A percentile compares a stretch with the other conserved stretches of the same genome.
These are phyloP conservation scores for Suillus americanus DNA, from an alignment of 768 basidiomycete genomes.

Conservation along the genomic window DNA sequence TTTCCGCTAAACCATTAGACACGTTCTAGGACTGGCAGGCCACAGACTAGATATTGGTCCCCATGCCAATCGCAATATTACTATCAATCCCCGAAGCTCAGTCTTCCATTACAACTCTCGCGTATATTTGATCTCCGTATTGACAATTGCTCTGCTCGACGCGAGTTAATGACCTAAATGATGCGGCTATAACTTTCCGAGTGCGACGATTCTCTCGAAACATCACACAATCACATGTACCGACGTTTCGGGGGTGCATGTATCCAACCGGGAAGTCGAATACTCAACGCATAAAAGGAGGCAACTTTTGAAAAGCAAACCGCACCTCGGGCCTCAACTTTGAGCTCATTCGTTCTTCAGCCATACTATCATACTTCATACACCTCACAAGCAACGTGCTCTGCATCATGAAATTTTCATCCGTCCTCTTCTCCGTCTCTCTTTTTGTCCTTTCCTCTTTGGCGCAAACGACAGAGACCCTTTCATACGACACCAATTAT, in stretches of 20 bases:
- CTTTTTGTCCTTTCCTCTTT: conserved; percentile 18
- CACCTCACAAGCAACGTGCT: neutral
- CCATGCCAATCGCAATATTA: neutral
- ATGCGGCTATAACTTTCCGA: conserved; percentile 7
- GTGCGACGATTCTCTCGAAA: neutral
- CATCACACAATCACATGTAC: neutral
- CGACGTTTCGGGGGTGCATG: conserved; percentile 5
- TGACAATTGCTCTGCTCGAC: neutral
- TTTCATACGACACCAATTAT: conserved; percentile 39
- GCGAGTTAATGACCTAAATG: neutral
- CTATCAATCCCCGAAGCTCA: neutral
- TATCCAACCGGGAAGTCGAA: conserved; percentile 14
- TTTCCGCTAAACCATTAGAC: neutral
- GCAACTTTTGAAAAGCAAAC: neutral
- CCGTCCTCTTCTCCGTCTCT: conserved; percentile 15
- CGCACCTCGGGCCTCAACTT: neutral
- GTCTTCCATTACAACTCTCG: neutral
- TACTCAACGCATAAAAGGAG: conserved; percentile 18
- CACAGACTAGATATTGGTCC: neutral
- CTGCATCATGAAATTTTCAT: conserved; percentile 27
- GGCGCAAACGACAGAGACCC: conserved; percentile 25
- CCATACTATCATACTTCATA: neutral
- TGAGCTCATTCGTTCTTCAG: neutral
- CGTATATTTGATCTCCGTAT: neutral
- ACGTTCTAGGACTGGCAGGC: neutral